A percentile compares a stretch with the other conserved stretches of the same genome.
phyloP scores from a whole-genome alignment of 176 grass and related monocot genomes.

The Paspalum notatum region DNA sequence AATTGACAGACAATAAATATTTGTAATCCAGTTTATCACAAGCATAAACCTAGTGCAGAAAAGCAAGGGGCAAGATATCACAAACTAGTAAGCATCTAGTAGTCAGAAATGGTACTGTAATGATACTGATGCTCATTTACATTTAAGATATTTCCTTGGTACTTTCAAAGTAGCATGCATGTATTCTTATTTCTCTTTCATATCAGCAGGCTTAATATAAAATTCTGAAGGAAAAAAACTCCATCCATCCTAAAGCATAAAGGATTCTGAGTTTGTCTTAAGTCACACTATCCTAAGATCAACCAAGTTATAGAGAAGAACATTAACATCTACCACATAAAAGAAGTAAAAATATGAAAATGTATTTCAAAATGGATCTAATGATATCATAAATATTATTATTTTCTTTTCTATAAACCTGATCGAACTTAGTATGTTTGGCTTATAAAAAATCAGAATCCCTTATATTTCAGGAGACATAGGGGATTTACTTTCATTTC shows the following conservation, averaged over 20 bases:
- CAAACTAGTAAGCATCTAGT: slow-evolving; percentile 5
- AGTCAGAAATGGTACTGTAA: background rate
- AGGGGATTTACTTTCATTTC: background rate
- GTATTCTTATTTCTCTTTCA: slow-evolving; percentile 1
- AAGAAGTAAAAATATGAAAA: no score
- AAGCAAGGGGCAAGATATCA: background rate
- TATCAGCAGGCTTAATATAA: slow-evolving; percentile 23
- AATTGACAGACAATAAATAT: background rate
- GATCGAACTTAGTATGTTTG: no score
- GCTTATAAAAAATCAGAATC: no score
- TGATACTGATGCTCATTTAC: background rate
- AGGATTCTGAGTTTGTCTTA: no score
- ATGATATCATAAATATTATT: no score
- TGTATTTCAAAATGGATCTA: no score
- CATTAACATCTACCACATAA: no score
- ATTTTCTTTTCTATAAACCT: no score
- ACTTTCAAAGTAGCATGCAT: slow-evolving; percentile 12
- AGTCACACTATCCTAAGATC: no score
- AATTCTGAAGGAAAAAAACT: slow-evolving; percentile 20
- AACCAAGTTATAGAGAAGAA: no score
- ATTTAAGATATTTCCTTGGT: slow-evolving; percentile 12
- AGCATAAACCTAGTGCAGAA: slow-evolving; percentile 19
- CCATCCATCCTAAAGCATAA: no score
- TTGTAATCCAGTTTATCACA: slow-evolving; percentile 11
- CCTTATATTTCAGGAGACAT: no score